Base-by-base conservation (phyloP, 768 basidiomycete genomes). In the Tricholoma flavovirens region DNA sequence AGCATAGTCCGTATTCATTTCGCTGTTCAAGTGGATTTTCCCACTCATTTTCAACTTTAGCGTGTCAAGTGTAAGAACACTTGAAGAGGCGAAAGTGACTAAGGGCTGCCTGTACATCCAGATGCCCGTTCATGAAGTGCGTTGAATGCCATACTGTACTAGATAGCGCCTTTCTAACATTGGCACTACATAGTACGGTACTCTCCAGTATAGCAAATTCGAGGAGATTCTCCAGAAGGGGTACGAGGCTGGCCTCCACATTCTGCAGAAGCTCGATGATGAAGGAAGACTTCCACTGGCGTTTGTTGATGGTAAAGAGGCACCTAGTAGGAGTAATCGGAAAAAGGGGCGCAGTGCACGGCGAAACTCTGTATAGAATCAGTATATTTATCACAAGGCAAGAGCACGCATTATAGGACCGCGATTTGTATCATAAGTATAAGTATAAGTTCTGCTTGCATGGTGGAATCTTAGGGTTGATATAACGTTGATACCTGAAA, bases 81-180 rank as follows among this genome's bases (percentile, higher is more conserved):
- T 98, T 6, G 94, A 97, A 69, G 94, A 96, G 60, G 95, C 93
- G n/a, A 98, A 98, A 70, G 81, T 83, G 5, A 81, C 87, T 2
- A 88, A 87, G 8, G 91, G 89, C 1, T 95, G 93, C 66, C 73
- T 98, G 45, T 98, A 99, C 66, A 86, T 97, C 70, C 82, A 83
- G 57, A 90, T 98, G 88, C 97, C 97, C 0, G 95, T 99, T 11
- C 92, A 97, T 60, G 84, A 91, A 73, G 90, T 91, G 62, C 59
- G 77, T 65, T 15, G 40, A 53, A 29, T 29, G 5, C 26, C 10
- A 9, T 19, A 11, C 17, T 46, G 2, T 19, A 30, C 8, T 32
- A 53, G 5, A 9, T 40, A 33, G 50, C 22, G 5, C 24, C 17
- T 32, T 12, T 29, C 48, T 29, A 30, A 49, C 46, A 8, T 29